Evolutionary conservation across 2,329 filamentous ascomycete genomes (phyloP), one percentile per base, ranked within the genome.

Genomic region (Claviceps lovelessii): DNA sequence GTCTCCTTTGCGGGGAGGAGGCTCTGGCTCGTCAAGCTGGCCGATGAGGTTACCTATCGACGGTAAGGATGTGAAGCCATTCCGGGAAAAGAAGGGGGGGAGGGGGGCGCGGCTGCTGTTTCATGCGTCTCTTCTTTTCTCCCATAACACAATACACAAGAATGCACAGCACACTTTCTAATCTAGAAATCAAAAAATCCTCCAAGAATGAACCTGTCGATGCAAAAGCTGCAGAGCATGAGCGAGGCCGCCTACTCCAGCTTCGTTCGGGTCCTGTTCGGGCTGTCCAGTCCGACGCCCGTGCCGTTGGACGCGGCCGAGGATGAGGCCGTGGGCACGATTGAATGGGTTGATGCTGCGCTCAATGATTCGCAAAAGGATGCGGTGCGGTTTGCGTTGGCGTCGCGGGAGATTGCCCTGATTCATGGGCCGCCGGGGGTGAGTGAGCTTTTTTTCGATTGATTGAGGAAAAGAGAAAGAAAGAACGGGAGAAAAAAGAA

Each of bases 371-470:
- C 79, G 13, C 83, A 86, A 63, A 84, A 83, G 61, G 79, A 84
- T 55, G 83, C 83, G 17, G 81, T 86, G 56, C 71, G 81, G n/a
- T 98, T 97, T 65, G 90, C 91, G 0, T 72, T 98, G 54, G 85
- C 84, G 7, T 86, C 87, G 1, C 77, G 77, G 53, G 90, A 96
- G 63, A 79, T 97, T 33, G 88, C 89, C 2, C 75, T 96, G 56
- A 95, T 98, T 54, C 93, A 98, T 66, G 93, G 93, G 0, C 93
- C 93, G 0, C 93, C 93, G 0, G 93, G 93, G 1, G 80, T 81
- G 68, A 48, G 44, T 46, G 48, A 51, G 19, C 4, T 3, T 33
- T 33, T 33, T 33, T 33, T 23, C 23, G 23, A 23, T 23, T 23
- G 1, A 23, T 23, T 3, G 3, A 23, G 23, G 19, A 44, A 44